phyloP scores from a whole-genome alignment of 2,329 filamentous ascomycete species.

The Tothia fuscella region DNA sequence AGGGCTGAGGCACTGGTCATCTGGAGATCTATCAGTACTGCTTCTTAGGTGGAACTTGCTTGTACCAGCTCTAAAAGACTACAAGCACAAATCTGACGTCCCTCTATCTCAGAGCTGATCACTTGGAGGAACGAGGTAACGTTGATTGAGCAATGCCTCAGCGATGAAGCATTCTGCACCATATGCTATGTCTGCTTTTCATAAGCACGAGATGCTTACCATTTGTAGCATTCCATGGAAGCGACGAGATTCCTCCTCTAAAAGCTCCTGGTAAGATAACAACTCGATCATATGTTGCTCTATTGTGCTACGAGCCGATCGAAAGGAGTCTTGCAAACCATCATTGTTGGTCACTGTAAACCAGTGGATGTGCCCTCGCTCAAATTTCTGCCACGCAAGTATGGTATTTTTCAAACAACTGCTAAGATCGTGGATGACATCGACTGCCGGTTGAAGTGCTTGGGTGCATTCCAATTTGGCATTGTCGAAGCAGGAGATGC shows the following conservation, averaged over 20 bases:
- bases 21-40: no score
- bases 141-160: no score
- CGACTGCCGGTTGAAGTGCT: not conserved
- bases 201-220: no score
- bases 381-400: not conserved
- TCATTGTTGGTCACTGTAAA: not conserved
- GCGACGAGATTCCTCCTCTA: not conserved
- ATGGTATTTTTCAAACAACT: not conserved
- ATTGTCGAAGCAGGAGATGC: not conserved
- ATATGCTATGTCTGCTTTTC: no score
- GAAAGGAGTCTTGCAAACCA: not conserved
- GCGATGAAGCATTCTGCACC: no score
- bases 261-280: not conserved
- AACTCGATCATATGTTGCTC: not conserved
- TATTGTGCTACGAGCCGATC: not conserved
- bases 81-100: no score
- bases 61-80: no score
- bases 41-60: no score
- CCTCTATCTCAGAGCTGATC: no score
- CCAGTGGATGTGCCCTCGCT: not conserved
- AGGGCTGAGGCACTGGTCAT: not conserved
- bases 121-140: no score
- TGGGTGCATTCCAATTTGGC: not conserved
- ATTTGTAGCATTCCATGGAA: not conserved
- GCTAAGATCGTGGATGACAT: not conserved